Percentiles rank a stretch among this genome's conserved stretches.
Conservation (phyloP, 805 yeast species). For the Candida patagonica region DNA sequence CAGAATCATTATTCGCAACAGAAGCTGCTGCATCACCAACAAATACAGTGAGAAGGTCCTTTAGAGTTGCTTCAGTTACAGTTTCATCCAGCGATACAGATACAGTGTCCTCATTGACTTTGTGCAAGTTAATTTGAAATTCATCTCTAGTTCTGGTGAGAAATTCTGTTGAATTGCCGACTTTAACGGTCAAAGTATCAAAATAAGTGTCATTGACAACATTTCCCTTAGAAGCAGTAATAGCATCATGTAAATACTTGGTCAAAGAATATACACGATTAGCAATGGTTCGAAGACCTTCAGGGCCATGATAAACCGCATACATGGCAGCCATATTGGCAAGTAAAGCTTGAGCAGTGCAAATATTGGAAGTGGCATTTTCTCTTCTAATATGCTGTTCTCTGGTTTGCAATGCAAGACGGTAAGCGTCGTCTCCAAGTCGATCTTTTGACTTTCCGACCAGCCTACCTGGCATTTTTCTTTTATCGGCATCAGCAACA, state of each 20-base stretch:
- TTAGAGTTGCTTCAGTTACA: slow-evolving; percentile 53
- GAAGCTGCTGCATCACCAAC: slow-evolving; percentile 27
- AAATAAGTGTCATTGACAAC: slow-evolving; percentile 61
- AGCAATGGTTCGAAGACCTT: slow-evolving; percentile 74
- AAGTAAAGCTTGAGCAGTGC: slow-evolving; percentile 94
- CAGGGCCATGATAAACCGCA: slow-evolving; percentile 93
- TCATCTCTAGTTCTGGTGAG: slow-evolving; percentile 47
- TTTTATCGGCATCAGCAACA: slow-evolving; percentile 65
- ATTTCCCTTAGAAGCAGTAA: slow-evolving; percentile 38
- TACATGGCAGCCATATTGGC: slow-evolving; percentile 95
- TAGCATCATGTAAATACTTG: slow-evolving; percentile 53
- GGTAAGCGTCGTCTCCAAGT: slow-evolving; percentile 76
- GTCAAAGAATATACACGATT: slow-evolving; percentile 67
- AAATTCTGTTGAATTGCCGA: slow-evolving; percentile 46
- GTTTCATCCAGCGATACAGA: slow-evolving; percentile 91
- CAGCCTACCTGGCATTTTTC: slow-evolving; percentile 94
- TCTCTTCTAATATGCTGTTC: slow-evolving; percentile 98
- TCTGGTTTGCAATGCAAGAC: slow-evolving; percentile 94
- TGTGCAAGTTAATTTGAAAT: slow-evolving; percentile 68
- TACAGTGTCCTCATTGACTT: slow-evolving; percentile 49
- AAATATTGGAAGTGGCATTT: slow-evolving; percentile 94
- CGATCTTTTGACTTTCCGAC: slow-evolving; percentile 91
- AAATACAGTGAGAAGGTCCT: slow-evolving; percentile 50
- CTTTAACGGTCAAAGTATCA: slow-evolving; percentile 71
- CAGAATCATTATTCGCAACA: slow-evolving; percentile 32